phyloP scores from a whole-genome alignment of 2,329 filamentous ascomycete species.

The Helminthosporium solani region DNA sequence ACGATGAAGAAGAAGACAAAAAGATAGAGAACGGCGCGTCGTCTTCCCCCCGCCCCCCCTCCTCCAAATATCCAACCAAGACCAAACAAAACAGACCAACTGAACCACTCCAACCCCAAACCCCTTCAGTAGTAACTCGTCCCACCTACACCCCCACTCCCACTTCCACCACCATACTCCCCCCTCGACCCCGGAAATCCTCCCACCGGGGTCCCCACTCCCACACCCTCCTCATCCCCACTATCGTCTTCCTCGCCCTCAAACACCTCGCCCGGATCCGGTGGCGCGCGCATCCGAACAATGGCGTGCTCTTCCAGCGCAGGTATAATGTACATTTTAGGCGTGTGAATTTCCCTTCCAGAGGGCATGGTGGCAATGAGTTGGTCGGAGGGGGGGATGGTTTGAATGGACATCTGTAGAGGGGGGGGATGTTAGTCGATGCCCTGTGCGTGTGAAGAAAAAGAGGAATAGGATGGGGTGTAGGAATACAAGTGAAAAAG shows the following conservation, averaged over 20 bases:
- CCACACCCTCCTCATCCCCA: slow-evolving; percentile 31
- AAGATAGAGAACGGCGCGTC: too few species aligned
- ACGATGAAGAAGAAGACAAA: too few species aligned
- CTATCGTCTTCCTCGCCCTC: slow-evolving; percentile 40
- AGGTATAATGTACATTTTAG: slow-evolving; percentile 68
- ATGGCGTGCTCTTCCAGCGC: slow-evolving; percentile 65
- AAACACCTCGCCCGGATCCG: slow-evolving; percentile 50
- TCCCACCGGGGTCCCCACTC: slow-evolving; percentile 25
- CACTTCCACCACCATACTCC: too few species aligned
- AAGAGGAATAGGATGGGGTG: neutral
- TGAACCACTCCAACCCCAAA: neutral
- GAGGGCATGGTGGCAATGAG: slow-evolving; percentile 80
- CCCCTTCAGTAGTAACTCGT: slow-evolving; percentile 34
- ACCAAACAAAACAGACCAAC: too few species aligned
- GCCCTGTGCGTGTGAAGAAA: too few species aligned
- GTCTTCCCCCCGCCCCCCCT: too few species aligned
- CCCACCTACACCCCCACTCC: too few species aligned
- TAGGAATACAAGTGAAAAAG: too few species aligned
- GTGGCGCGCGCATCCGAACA: slow-evolving; percentile 57
- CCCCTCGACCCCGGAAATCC: slow-evolving; percentile 40
- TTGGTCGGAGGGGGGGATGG: slow-evolving; percentile 69
- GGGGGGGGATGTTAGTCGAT: too few species aligned
- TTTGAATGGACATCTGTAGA: slow-evolving; percentile 72
- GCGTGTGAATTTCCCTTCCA: slow-evolving; percentile 78
- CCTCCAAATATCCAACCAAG: too few species aligned